These are phyloP conservation scores for Carex parvula DNA, from an alignment of 176 grass and related monocot species.

Conservation along the genomic window DNA sequence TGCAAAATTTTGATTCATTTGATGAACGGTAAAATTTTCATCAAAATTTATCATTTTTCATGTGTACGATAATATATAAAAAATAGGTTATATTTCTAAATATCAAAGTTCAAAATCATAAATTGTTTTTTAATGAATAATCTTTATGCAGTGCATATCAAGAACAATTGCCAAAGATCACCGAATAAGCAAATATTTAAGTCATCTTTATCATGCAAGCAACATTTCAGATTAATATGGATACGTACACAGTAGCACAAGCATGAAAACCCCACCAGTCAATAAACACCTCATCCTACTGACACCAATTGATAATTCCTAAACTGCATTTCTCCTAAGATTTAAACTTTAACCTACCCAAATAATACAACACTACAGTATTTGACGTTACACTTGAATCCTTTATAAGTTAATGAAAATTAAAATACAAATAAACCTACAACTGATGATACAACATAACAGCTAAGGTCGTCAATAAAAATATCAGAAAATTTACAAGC, in stretches of 20 bases:
- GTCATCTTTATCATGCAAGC: neutral
- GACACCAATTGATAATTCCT: constrained; percentile 7
- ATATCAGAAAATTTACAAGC: constrained; percentile 46
- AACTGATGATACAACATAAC: constrained; percentile 14
- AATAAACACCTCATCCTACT: neutral
- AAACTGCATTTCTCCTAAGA: constrained; percentile 15
- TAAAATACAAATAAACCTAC: constrained; percentile 22
- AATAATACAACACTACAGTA: constrained; percentile 24
- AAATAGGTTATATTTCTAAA: neutral
- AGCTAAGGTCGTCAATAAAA: neutral
- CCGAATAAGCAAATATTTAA: neutral
- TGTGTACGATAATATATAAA: neutral
- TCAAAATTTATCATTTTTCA: no score
- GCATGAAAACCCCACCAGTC: neutral
- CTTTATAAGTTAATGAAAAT: constrained; percentile 23
- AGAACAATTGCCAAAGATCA: neutral
- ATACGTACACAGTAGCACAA: neutral
- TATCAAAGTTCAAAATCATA: neutral
- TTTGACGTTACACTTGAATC: constrained; percentile 8
- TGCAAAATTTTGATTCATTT: neutral
- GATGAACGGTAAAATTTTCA: no score
- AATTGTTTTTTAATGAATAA: neutral
- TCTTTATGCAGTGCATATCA: neutral
- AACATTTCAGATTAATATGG: neutral
- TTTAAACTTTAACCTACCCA: constrained; percentile 17